Evolutionary conservation across 2,329 filamentous ascomycete species (phyloP).

Genomic region (Thermothelomyces thermophilus): DNA sequence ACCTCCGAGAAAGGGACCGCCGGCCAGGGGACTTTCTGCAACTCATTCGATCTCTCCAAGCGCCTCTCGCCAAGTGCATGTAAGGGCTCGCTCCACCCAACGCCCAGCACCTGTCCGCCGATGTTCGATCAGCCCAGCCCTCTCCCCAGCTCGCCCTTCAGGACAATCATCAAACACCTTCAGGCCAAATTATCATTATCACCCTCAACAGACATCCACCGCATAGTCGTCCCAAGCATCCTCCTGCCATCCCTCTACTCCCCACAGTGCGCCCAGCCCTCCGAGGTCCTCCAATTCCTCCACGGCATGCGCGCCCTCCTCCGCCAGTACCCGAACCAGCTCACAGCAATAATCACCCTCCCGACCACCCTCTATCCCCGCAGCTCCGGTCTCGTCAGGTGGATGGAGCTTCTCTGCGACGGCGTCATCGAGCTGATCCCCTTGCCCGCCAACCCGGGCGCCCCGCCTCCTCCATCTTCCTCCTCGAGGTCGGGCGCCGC

Average conservation of each 20-base stretch:
- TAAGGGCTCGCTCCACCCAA: slow-evolving; percentile 44
- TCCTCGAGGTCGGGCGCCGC: background rate
- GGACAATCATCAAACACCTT: slow-evolving; percentile 55
- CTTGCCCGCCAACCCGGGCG: slow-evolving; percentile 51
- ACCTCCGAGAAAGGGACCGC: slow-evolving; percentile 17
- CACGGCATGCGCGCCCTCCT: slow-evolving; percentile 71
- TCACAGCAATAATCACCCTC: slow-evolving; percentile 69
- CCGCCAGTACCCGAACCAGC: slow-evolving; percentile 54
- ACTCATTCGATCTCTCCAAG: slow-evolving; percentile 66
- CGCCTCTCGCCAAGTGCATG: slow-evolving; percentile 46
- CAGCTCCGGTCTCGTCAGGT: slow-evolving; percentile 66
- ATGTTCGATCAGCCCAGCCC: slow-evolving; percentile 21
- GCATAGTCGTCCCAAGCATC: slow-evolving; percentile 76
- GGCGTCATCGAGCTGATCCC: slow-evolving; percentile 79
- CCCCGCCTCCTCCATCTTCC: slow-evolving; percentile 47
- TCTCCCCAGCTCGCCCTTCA: slow-evolving; percentile 47
- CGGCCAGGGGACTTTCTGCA: slow-evolving; percentile 51
- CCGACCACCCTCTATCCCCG: slow-evolving; percentile 77
- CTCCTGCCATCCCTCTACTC: slow-evolving; percentile 83
- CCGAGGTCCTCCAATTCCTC: slow-evolving; percentile 71
- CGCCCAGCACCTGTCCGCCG: slow-evolving; percentile 43
- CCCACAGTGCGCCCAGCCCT: slow-evolving; percentile 60
- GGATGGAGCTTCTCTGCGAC: slow-evolving; percentile 79
- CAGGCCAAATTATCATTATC: slow-evolving; percentile 50
- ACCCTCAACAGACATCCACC: slow-evolving; percentile 60